Base-by-base conservation (phyloP, 306 rosid genomes). In the Neltuma alba region DNA sequence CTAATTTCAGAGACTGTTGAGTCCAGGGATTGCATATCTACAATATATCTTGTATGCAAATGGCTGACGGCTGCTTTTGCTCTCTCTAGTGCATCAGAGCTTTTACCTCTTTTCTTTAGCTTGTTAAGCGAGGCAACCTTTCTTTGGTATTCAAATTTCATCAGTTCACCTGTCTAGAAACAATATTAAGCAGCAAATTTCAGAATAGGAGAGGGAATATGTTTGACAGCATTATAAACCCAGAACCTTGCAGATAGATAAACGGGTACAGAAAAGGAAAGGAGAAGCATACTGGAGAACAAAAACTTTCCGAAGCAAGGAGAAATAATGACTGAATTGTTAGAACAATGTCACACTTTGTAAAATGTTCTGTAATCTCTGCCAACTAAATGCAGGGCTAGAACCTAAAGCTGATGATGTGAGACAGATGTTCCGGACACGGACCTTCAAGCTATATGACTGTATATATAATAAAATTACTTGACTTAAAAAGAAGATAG, bases 1-100 rank as follows among this genome's bases (percentile, higher is more conserved):
- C 78, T 87, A 65, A 90, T 88, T 85, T 90, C 94, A 11, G 88
- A 75, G 21, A 90, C 92, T 20, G 94, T 90, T 45, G 94, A 90
- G 69, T 90, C 94, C 94, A 90, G 55, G 74, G 94, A 88, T 73
- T 90, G 94, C 91, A 90, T 88, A 77, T 90, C 94, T 23, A 90
- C 94, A 64, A 90, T 90, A 84, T 90, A 90, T 80, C 94, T 79
- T 14, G 94, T 90, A 72, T 91, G 94, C 76, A 91, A 86, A 83
- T 88, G 91, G 80, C 91, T 91, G 30, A 91, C 91, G 1, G 91
- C 87, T 52, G 92, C 92, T 80, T 91, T 88, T 36, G 89, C 86
- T 79, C 89, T 91, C 85, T 91, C 94, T 74, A 89, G 25, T 75
- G 91, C 83, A 28, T 88, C 92, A 36, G 89, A 77, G 66, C 87